Base-by-base conservation (phyloP, 768 basidiomycete species). In the Lentinula raphanica region DNA sequence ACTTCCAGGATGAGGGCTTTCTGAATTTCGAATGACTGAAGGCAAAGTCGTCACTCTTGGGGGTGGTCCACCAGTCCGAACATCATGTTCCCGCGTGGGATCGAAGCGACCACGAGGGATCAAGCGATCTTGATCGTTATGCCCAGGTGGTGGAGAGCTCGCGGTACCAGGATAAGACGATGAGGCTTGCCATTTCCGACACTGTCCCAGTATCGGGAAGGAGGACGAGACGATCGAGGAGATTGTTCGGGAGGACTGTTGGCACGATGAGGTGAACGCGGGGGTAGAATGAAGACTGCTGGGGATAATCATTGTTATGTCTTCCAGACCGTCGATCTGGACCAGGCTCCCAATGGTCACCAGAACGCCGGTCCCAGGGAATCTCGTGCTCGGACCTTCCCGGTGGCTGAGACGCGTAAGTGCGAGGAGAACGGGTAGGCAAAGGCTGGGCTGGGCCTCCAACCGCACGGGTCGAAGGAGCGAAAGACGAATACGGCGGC, bases 181-280 rank as follows among this genome's bases (percentile, higher is more conserved):
- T 1, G 75, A 68, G 80, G 82, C 66, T 84, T 86, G 31, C 79
- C 70, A 17, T 39, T 53, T 11, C 51, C 36, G 15, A 49, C 46
- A 38, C 36, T 57, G 27, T 88, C 88, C 87, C 86, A 88, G 64
- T 84, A 82, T 6, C 78, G 66, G 15, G 75, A 69, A 3, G 73
- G 64, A 31, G 80, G 81, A 48, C 79, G 80, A 3, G 72, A 69
- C 1, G 78, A 77, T 21, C 86, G 79, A 3, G 88, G 87, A 1
- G 88, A 88, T 0, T 80, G 77, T 45, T 84, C 81, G 53, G 82
- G 77, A 28, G 87, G 85, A 58, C 81, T 86, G 27, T 74, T 73
- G 0, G 69, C 66, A 12, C 74, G 71, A 59, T 74, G 71, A 68
- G 73, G 79, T 3, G 80, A 78, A 36, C 75, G 73, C 23, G 75